A percentile compares a stretch with the other conserved stretches of the same genome.
Evolutionary conservation across 306 rosid species (phyloP).

Genomic region (apple (Malus domestica)): ASM211411v1 NC_041793.1:2403001-2403500

Average conservation of each 20-base stretch:
- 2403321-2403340: slow-evolving; percentile 69
- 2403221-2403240: neutral
- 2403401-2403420: slow-evolving; percentile 68
- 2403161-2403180: slow-evolving; percentile 92
- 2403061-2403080: slow-evolving; percentile 68
- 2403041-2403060: slow-evolving; percentile 37
- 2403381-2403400: slow-evolving; percentile 61
- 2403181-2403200: slow-evolving; percentile 71
- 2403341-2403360: slow-evolving; percentile 72
- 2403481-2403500: neutral
- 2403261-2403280: slow-evolving; percentile 50
- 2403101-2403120: slow-evolving; percentile 59
- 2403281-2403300: slow-evolving; percentile 66
- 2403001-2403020: slow-evolving; percentile 72
- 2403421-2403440: slow-evolving; percentile 64
- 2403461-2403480: slow-evolving; percentile 17
- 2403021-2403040: slow-evolving; percentile 30
- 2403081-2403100: slow-evolving; percentile 73
- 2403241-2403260: neutral
- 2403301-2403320: slow-evolving; percentile 80
- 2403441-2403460: slow-evolving; percentile 91
- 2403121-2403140: slow-evolving; percentile 70
- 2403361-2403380: slow-evolving; percentile 73
- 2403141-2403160: slow-evolving; percentile 70
- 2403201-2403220: slow-evolving; percentile 8